Evolutionary conservation across 305 asterid species (phyloP).

Genomic region (Euphrasia arctica): DNA sequence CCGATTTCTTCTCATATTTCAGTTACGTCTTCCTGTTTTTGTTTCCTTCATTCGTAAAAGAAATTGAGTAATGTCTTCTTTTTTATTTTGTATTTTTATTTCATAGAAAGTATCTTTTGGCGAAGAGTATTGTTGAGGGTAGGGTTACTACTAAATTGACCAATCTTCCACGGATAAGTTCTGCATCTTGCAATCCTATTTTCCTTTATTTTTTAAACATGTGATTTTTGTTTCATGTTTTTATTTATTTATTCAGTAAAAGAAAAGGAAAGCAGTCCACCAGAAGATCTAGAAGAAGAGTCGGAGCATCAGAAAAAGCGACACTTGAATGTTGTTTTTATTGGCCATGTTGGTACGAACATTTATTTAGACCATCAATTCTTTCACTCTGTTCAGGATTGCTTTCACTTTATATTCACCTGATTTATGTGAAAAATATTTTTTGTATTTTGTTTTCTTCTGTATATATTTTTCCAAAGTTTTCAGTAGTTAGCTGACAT

Average conservation of each 20-base stretch:
- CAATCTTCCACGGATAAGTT: neutral
- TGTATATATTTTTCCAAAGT: neutral
- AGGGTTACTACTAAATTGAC: neutral
- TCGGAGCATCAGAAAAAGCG: constrained; percentile 52
- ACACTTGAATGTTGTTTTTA: constrained; percentile 88
- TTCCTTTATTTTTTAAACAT: constrained; percentile 1
- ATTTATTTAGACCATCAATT: neutral
- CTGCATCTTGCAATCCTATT: neutral
- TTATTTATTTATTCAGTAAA: constrained; percentile 35
- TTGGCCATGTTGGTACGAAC: constrained; percentile 87
- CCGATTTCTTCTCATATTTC: neutral
- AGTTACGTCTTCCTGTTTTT: constrained; percentile 1
- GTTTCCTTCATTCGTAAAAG: neutral
- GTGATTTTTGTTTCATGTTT: constrained; percentile 18
- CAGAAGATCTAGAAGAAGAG: constrained; percentile 47
- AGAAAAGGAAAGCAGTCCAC: constrained; percentile 47
- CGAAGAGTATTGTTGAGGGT: neutral
- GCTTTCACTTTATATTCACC: neutral
- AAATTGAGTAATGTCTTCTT: neutral
- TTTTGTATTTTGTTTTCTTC: neutral
- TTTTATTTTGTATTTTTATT: neutral
- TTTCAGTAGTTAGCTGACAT: neutral
- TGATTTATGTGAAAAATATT: neutral
- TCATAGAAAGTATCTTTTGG: neutral
- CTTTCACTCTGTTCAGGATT: neutral